Conservation (phyloP, 805 yeast genomes). For the Ogataea populi-albae region DNA sequence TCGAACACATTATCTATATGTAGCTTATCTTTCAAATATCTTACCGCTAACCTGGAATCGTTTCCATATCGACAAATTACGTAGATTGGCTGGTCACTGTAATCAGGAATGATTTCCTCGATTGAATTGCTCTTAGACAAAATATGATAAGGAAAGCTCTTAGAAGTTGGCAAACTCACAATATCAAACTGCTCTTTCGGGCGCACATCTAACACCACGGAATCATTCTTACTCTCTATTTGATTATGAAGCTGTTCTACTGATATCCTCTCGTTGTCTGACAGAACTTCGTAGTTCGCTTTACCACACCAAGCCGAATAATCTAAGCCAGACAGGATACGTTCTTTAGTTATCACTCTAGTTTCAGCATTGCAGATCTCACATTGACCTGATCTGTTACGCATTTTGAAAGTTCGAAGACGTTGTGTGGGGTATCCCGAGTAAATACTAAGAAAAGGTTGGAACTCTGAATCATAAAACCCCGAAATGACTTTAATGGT, state of each 20-base stretch:
- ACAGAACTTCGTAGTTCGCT: conserved; percentile 43
- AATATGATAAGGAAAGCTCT: conserved; percentile 61
- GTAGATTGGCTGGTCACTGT: conserved; percentile 32
- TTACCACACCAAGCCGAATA: conserved; percentile 78
- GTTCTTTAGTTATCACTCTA: conserved; percentile 47
- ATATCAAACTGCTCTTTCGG: conserved; percentile 74
- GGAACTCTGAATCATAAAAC: conserved; percentile 53
- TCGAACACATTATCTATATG: conserved; percentile 56
- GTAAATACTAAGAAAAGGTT: conserved; percentile 67
- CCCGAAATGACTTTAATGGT: conserved; percentile 70
- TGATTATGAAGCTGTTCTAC: conserved; percentile 33
- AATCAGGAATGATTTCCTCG: conserved; percentile 8
- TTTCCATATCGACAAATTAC: conserved; percentile 87
- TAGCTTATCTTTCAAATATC: conserved; percentile 47
- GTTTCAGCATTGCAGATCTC: conserved; percentile 53
- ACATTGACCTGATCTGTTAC: conserved; percentile 62
- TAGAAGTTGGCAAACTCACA: conserved; percentile 54
- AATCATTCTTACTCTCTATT: conserved; percentile 5
- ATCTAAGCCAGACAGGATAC: conserved; percentile 50
- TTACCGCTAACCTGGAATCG: conserved; percentile 80
- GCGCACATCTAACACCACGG: conserved; percentile 70
- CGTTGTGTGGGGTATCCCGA: conserved; percentile 66
- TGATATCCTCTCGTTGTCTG: conserved; percentile 44
- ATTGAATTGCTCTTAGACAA: conserved; percentile 34
- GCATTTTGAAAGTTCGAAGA: conserved; percentile 74